Percentiles rank a stretch among this genome's conserved stretches.
These are phyloP conservation scores for Deinandra increscens DNA, from an alignment of 129 eudicot species.

Conservation along the genomic window DNA sequence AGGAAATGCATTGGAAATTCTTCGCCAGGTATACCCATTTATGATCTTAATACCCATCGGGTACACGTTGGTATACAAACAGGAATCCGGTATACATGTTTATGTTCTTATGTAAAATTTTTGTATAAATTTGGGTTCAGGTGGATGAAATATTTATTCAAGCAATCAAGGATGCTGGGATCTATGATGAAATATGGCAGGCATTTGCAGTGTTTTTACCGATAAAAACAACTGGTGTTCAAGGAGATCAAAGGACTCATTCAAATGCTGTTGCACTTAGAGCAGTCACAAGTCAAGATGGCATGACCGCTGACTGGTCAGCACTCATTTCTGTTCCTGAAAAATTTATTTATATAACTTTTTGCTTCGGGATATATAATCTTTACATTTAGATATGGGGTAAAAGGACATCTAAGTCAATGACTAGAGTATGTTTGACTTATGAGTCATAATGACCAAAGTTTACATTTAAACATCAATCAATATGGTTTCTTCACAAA, in stretches of 20 bases:
- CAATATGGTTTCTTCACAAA: background rate
- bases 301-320: slow-evolving; percentile 98
- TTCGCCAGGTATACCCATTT: slow-evolving; percentile 57
- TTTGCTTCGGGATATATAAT: background rate
- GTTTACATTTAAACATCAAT: background rate
- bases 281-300: slow-evolving; percentile 97
- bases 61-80: too few species aligned
- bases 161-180: slow-evolving; percentile 83
- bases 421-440: background rate
- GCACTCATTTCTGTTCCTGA: background rate
- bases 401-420: too few species aligned
- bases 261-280: slow-evolving; percentile 72
- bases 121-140: slow-evolving; percentile 26
- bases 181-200: slow-evolving; percentile 92
- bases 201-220: slow-evolving; percentile 84
- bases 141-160: slow-evolving; percentile 92
- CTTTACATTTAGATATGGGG: background rate
- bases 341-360: background rate
- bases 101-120: background rate
- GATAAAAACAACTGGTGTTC: slow-evolving; percentile 75
- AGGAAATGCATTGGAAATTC: slow-evolving; percentile 72
- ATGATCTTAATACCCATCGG: too few species aligned
- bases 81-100: too few species aligned
- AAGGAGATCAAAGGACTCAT: slow-evolving; percentile 98
- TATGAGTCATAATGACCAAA: background rate